Evolutionary conservation across 2,329 filamentous ascomycete species (phyloP).

Genomic region (Aspergillus novofumigatus): DNA sequence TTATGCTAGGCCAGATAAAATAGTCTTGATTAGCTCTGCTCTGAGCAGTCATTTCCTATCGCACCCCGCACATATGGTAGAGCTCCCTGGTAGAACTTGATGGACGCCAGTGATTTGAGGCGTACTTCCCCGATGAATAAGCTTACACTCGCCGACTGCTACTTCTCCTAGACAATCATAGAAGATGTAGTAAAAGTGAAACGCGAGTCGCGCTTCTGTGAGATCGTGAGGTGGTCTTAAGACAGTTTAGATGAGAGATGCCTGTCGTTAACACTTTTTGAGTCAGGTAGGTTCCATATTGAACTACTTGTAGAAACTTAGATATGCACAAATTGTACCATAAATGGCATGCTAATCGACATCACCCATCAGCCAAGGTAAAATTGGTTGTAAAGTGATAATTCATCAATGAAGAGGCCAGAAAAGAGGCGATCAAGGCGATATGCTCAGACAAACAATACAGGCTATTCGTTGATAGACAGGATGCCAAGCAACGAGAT

Average conservation of each 20-base stretch:
- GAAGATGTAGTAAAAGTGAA: neutral
- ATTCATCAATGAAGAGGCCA: neutral
- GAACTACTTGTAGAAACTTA: neutral
- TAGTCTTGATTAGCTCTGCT: neutral
- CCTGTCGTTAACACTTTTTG: neutral
- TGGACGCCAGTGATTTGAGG: no score
- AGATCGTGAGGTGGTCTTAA: neutral
- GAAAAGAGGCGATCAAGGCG: neutral
- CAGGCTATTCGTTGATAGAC: neutral
- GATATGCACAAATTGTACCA: neutral
- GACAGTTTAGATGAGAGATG: neutral
- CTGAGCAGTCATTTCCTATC: neutral
- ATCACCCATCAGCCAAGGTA: neutral
- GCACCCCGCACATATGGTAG: neutral
- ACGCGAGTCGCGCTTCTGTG: neutral
- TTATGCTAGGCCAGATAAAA: neutral
- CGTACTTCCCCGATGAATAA: neutral
- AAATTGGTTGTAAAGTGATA: neutral
- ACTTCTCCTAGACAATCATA: neutral
- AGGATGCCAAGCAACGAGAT: neutral
- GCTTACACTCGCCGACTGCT: neutral
- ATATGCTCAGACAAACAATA: neutral
- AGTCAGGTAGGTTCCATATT: neutral
- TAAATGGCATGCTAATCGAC: neutral
- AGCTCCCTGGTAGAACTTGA: neutral